Conservation (phyloP, 73 alveolate species). For the Durusdinium trenchii region DNA sequence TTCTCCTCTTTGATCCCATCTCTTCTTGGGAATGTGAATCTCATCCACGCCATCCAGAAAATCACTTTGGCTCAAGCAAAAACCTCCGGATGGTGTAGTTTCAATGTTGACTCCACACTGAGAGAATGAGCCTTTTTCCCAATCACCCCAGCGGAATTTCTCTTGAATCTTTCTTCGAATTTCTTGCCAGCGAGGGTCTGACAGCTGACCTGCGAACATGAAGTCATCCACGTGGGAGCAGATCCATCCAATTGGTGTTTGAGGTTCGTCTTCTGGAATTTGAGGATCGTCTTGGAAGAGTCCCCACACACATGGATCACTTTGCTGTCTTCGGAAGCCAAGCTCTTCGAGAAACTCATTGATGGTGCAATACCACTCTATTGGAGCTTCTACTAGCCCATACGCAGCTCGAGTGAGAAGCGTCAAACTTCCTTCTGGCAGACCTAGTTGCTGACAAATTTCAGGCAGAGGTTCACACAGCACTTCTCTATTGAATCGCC, state of each 20-base stretch:
- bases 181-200: background rate
- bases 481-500: background rate
- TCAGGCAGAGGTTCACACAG: background rate
- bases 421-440: background rate
- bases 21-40: background rate
- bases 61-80: background rate
- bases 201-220: background rate
- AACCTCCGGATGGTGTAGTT: background rate
- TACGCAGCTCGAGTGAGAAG: background rate
- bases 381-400: constrained; percentile 19
- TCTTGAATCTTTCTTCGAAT: background rate
- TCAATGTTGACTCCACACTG: constrained; percentile 17
- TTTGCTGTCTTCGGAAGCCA: background rate
- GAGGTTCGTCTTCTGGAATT: too few species aligned
- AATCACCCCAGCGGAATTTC: background rate
- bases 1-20: background rate
- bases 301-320: constrained; percentile 19
- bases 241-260: background rate
- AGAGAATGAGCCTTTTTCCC: background rate
- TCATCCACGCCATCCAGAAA: background rate
- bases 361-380: constrained; percentile 33
- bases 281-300: too few species aligned
- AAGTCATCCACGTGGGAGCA: constrained; percentile 42
- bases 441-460: background rate
- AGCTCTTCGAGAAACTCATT: background rate